Base-by-base conservation (phyloP, 2,329 filamentous ascomycete species). In the Apiospora pterosperma region DNA sequence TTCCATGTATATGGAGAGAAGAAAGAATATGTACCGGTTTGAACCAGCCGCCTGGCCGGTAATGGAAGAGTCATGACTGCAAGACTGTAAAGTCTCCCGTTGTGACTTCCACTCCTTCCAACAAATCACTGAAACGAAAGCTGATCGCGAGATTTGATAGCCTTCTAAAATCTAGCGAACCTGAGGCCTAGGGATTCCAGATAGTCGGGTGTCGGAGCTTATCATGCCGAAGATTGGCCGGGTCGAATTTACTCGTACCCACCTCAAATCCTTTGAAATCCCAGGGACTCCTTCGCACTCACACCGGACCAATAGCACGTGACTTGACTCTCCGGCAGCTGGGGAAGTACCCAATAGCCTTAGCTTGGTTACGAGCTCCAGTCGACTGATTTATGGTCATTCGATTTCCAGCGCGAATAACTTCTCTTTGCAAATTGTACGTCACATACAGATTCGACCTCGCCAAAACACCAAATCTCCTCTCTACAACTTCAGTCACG, bases 31-130 rank as follows among this genome's bases (percentile, higher is more conserved):
- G 65, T 83, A 92, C 90, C 86, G 75, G 84, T 81, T 73, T 82
- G 80, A 64, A 84, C 81, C 71, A 90, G 79, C 79, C 85, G 85
- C 80, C 87, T 80, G 72, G 87, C 82, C 70, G 89, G 87, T 74
- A 88, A 79, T 76, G 85, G 84, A 72, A 90, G 77, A 79, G 83
- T 91, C 90, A 92, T 93, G 74, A 68, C 73, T 73, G 48, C 28
- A 34, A 21, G 48, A 55, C 28, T 10, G 28, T 55, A 10, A 48
- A 55, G 48, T 55, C 48, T 55, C 48, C 28, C 28, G 28, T 55
- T 55, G 48, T 55, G 48, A 55, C 28, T 25, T 55, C 48, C 48
- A 55, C 48, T 55, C 44, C 44, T 52, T 52, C 28, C 48, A 55
- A 55, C 48, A 16, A 55, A 34, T 55, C 28, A 34, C 48, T 55